Conservation (phyloP, 805 yeast species). For the Starmera dryadoides region DNA sequence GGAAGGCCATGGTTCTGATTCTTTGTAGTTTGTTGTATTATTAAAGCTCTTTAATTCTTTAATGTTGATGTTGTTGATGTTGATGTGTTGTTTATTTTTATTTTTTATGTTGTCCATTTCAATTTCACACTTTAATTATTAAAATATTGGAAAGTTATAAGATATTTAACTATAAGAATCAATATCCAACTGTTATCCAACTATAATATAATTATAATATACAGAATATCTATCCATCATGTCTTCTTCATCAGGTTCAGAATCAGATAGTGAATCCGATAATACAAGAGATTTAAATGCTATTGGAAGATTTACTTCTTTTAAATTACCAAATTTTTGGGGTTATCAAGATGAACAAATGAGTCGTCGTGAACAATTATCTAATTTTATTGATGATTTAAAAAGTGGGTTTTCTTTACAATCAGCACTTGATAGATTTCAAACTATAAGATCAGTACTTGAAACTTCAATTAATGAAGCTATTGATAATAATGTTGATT, state of each 20-base stretch:
- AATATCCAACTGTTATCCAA: too few relatives aligned
- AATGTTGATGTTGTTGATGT: not conserved
- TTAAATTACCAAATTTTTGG: slow-evolving; percentile 17
- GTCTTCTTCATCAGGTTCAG: slow-evolving; percentile 1
- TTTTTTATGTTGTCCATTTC: not conserved
- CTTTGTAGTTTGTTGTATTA: too few relatives aligned
- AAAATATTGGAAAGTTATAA: too few relatives aligned
- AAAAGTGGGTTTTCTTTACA: slow-evolving; percentile 40
- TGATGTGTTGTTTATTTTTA: too few relatives aligned
- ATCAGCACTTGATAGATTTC: slow-evolving; percentile 46
- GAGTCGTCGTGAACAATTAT: slow-evolving; percentile 16
- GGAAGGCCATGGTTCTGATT: slow-evolving; percentile 28
- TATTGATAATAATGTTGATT: slow-evolving; percentile 21
- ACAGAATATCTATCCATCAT: too few relatives aligned
- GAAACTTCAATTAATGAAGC: slow-evolving; percentile 24
- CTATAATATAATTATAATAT: too few relatives aligned
- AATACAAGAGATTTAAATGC: slow-evolving; percentile 42
- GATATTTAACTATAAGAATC: too few relatives aligned
- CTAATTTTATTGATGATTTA: slow-evolving; percentile 26
- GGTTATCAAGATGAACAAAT: not conserved
- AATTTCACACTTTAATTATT: too few relatives aligned
- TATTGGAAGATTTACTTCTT: slow-evolving; percentile 32
- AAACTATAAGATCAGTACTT: slow-evolving; percentile 24
- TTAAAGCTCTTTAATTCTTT: too few relatives aligned
- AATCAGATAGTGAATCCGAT: slow-evolving; percentile 26